Evolutionary conservation across 352 stramenopile genomes (phyloP), one percentile per base, ranked within the genome.

Genomic region (Phytophthora colocasiae): DNA sequence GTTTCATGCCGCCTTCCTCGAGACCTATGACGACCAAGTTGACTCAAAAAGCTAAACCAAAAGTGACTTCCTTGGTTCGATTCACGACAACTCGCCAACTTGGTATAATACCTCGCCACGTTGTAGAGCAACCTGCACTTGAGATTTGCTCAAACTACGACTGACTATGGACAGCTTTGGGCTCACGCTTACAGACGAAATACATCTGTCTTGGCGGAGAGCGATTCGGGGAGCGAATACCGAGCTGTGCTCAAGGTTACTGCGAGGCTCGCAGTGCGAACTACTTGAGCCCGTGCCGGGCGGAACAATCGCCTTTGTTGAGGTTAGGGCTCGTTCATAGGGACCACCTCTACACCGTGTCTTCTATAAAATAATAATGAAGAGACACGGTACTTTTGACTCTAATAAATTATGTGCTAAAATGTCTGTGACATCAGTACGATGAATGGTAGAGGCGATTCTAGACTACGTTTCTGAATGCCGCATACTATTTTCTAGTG

Each of bases 71-170:
- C 24, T 32, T 58, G 1, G 22, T 22, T 54, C 31, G 40, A 58
- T 29, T 14, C 11, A 36, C 31, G 31, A 36, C 31, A 36, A 36
- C 31, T 36, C 3, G 31, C 8, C 31, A 36, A 36, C 31, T 36
- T 36, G 31, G 31, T 22, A 19, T 19, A 19, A 19, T 19, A 66
- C 15, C 38, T 11, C 22, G 41, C 34, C 19, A 66, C 63, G 34
- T 55, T 57, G 62, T 58, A 31, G 14, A 43, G 2, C 9, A 57
- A 22, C 38, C 10, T 59, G 24, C 58, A 47, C 12, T 26, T 46
- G n/a, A 15, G 64, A 72, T 72, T 72, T 72, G 64, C 59, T 19
- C 3, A 27, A 11, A 69, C 47, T 69, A 14, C n/a, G 7, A 8
- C 34, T 58, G 34, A 47, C 15, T 69, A 73, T 73, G 58, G 32